A percentile compares a stretch with the other conserved stretches of the same genome.
Evolutionary conservation across 148 eudicot species (phyloP).

Genomic region (Silene uniflora): DNA sequence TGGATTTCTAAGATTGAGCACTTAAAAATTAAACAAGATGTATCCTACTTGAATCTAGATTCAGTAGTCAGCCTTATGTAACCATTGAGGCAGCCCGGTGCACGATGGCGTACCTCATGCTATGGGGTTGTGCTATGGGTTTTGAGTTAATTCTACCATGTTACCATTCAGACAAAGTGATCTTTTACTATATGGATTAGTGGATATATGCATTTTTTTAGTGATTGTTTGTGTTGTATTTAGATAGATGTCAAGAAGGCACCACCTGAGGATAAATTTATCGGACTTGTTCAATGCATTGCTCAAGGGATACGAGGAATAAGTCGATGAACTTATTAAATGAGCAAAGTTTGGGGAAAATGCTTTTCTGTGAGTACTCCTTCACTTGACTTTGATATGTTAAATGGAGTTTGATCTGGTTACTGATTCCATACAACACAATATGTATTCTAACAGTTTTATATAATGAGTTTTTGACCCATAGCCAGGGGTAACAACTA

Average conservation of each 20-base stretch:
- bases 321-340: conserved; percentile 94
- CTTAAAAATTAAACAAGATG: no score
- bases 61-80: no score
- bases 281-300: conserved; percentile 64
- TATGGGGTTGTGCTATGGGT: no score
- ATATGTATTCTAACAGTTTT: neutral
- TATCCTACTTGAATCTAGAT: no score
- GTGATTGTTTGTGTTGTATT: conserved; percentile 21
- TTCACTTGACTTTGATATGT: conserved; percentile 4
- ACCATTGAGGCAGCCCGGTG: no score
- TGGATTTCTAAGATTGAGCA: no score
- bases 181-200: neutral
- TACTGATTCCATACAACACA: neutral
- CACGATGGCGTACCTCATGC: no score
- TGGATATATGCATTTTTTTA: neutral
- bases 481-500: no score
- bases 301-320: conserved; percentile 96
- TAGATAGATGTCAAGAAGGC: conserved; percentile 90
- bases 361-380: conserved; percentile 78
- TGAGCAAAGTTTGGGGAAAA: conserved; percentile 97
- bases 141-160: no score
- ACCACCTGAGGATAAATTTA: conserved; percentile 73
- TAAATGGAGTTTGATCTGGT: neutral
- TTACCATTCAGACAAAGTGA: neutral
- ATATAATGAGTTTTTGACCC: neutral